A percentile compares a stretch with the other conserved stretches of the same genome.
Conservation (phyloP, 495 filamentous ascomycete genomes). For the Elaphomyces granulatus region DNA sequence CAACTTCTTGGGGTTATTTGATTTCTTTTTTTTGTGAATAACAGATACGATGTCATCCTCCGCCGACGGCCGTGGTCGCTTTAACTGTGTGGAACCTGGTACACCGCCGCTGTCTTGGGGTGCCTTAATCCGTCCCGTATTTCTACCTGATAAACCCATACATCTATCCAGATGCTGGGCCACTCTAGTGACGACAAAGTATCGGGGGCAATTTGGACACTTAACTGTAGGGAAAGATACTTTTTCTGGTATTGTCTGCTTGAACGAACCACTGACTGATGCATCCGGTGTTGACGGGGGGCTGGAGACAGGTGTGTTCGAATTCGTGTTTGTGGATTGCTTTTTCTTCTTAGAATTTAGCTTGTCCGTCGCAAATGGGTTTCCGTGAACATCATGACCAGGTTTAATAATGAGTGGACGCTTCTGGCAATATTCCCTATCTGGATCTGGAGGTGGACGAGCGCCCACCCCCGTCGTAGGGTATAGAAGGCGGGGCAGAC, state of each 20-base stretch:
- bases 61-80: conserved; percentile 17
- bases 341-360: conserved; percentile 43
- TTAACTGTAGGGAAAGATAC: conserved; percentile 59
- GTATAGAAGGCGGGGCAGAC: conserved; percentile 47
- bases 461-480: conserved; percentile 47
- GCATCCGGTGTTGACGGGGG: conserved; percentile 32
- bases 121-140: conserved; percentile 42
- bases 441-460: conserved; percentile 41
- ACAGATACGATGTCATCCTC: conserved; percentile 27
- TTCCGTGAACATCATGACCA: conserved; percentile 72
- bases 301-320: conserved; percentile 42
- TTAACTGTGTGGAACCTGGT: conserved; percentile 23
- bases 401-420: conserved; percentile 58
- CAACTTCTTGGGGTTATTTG: conserved; percentile 26
- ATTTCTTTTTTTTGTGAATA: conserved; percentile 34
- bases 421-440: conserved; percentile 58
- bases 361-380: conserved; percentile 50
- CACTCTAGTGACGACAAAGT: conserved; percentile 45
- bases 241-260: conserved; percentile 29
- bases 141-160: conserved; percentile 59
- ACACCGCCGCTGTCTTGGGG: conserved; percentile 26
- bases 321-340: conserved; percentile 14
- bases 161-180: conserved; percentile 70
- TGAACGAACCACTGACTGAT: conserved; percentile 17
- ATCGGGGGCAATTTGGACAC: conserved; percentile 47